Base-by-base conservation (phyloP, 192 early-diverging fungal species). In the Backusella macrospora region DNA sequence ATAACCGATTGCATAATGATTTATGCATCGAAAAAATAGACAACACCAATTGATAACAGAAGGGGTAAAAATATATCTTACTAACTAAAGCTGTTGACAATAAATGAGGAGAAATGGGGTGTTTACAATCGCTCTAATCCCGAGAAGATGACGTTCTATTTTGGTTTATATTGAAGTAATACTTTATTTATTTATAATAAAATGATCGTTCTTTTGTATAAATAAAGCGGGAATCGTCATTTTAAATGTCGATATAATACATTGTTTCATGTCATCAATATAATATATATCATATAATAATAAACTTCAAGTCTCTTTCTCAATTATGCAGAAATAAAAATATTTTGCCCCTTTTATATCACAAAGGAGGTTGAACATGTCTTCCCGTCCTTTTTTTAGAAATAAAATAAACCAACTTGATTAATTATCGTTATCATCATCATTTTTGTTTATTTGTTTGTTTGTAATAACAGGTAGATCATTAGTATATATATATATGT, bases 61-160 rank as follows among this genome's bases (percentile, higher is more conserved):
- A 55, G 52, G 52, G 23, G 52, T 34, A 34, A 34, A 34, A 34
- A 55, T 21, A 55, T 55, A 21, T 55, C 23, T 21, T 8, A 55
- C 52, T 55, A 55, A 55, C 49, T 21, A 55, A 23, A 55, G 21
- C 5, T 55, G 18, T 55, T 55, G 52, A 23, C 52, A 55, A 55
- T 12, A 55, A 55, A 55, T 23, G 52, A 55, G 52, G 52, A 55
- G 21, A 55, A 55, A 55, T 59, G 26, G 13, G 0, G 0, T 59
- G 26, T 59, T 59, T 23, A 26, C 52, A 59, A 59, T 59, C 4
- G 26, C 52, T 23, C 52, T 59, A 59, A 12, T 9, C 9, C 23
- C 18, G 26, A 21, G 26, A 26, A 59, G 21, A 23, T 59, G 26
- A 18, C 18, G 21, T 9, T 34, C 2, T 34, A 59, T 18, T 26